Conservation (phyloP, 345 rosid genomes). For the Hibiscus mutabilis region DNA sequence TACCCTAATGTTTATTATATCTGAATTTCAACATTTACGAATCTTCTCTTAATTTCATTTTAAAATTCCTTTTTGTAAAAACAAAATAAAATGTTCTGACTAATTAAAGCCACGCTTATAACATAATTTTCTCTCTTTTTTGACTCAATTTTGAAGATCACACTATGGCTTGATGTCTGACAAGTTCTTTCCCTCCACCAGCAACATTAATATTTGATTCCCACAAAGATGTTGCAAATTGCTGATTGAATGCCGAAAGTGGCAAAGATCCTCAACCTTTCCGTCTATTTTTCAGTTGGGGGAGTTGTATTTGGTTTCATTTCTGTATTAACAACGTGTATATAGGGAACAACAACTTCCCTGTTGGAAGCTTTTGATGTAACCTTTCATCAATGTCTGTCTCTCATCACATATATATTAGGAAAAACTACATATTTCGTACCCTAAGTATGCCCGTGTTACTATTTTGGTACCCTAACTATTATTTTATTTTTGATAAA, state of each 20-base stretch:
- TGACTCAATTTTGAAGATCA: not conserved
- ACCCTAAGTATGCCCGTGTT: no score
- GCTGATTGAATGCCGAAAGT: not conserved
- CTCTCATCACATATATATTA: not conserved
- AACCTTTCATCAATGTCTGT: not conserved
- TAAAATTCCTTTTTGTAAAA: not conserved
- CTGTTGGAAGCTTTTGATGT: not conserved
- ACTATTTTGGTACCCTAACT: no score
- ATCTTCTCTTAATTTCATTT: no score
- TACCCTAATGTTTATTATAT: no score
- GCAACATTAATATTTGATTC: not conserved
- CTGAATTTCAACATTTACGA: no score
- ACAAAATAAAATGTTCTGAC: not conserved
- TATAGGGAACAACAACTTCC: not conserved
- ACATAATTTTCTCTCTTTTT: no score
- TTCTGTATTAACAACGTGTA: not conserved
- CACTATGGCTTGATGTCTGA: not conserved
- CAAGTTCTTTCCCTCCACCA: slow-evolving; percentile 5
- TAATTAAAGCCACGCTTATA: not conserved
- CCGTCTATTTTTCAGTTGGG: not conserved
- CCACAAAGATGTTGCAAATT: not conserved
- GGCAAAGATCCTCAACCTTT: not conserved
- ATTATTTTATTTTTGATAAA: no score
- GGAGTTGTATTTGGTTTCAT: not conserved
- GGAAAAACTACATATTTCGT: no score